phyloP scores from a whole-genome alignment of 345 rosid species.

The Ricinus communis region DNA sequence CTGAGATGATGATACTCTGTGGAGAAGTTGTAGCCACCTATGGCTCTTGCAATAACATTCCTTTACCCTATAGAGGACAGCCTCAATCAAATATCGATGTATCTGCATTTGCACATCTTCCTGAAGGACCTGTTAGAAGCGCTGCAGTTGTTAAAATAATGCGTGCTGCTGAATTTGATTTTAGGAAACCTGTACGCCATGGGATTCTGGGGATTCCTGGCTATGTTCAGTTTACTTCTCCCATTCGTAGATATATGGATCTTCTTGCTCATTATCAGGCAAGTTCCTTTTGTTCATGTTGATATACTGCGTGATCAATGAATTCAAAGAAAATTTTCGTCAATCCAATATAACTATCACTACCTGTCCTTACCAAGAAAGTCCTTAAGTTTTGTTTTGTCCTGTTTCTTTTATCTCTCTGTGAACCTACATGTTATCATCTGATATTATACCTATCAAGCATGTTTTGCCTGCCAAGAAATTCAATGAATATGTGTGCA shows the following conservation, averaged over 20 bases:
- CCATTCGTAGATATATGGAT: conserved; percentile 94
- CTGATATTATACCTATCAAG: neutral
- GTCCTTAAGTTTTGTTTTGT: neutral
- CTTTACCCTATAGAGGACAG: conserved; percentile 95
- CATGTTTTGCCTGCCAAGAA: neutral
- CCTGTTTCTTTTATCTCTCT: neutral
- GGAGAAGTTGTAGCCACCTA: conserved; percentile 88
- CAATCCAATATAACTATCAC: too few species aligned
- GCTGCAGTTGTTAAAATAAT: conserved; percentile 67
- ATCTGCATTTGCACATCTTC: conserved; percentile 81
- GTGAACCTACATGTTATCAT: neutral
- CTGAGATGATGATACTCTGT: conserved; percentile 98
- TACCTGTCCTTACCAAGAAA: too few species aligned
- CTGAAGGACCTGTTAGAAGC: conserved; percentile 92
- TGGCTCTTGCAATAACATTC: conserved; percentile 69
- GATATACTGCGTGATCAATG: neutral
- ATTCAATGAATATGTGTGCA: neutral
- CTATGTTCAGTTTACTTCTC: conserved; percentile 96
- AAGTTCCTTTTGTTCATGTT: conserved; percentile 18
- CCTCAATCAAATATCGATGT: conserved; percentile 85
- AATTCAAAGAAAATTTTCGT: neutral
- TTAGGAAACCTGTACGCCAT: conserved; percentile 81
- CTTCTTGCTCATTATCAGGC: conserved; percentile 98
- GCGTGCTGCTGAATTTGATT: conserved; percentile 93
- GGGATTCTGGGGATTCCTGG: conserved; percentile 91